These are phyloP conservation scores for Beauveria caledonica DNA, from an alignment of 2,329 filamentous ascomycete species.

Conservation along the genomic window DNA sequence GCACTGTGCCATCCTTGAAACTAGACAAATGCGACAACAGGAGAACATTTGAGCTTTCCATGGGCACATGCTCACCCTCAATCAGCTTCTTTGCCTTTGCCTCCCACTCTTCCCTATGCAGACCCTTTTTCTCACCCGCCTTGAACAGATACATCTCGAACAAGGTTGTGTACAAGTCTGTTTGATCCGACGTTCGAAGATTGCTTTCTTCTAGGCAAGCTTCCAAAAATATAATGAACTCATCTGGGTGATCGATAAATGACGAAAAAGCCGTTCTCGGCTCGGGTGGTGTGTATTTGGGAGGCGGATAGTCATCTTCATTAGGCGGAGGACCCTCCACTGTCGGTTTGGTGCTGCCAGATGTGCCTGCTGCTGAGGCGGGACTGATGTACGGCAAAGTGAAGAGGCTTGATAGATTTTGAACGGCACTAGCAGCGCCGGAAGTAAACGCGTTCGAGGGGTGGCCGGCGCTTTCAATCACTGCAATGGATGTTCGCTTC, in stretches of 20 bases:
- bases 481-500: conserved; percentile 47
- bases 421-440: conserved; percentile 66
- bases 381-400: conserved; percentile 79
- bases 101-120: conserved; percentile 70
- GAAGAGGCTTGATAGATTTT: conserved; percentile 76
- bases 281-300: conserved; percentile 68
- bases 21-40: conserved; percentile 85
- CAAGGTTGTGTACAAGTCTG: conserved; percentile 85
- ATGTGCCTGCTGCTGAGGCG: conserved; percentile 37
- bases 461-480: conserved; percentile 29
- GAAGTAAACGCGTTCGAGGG: conserved; percentile 39
- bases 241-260: conserved; percentile 86
- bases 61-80: conserved; percentile 69
- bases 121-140: conserved; percentile 64
- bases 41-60: conserved; percentile 91
- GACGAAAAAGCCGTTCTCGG: conserved; percentile 89
- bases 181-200: conserved; percentile 65
- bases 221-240: conserved; percentile 90
- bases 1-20: conserved; percentile 81
- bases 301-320: conserved; percentile 35
- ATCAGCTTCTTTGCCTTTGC: conserved; percentile 84
- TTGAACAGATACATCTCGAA: conserved; percentile 98
- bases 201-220: conserved; percentile 68
- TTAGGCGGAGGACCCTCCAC: conserved; percentile 41
- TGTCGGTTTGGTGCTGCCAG: conserved; percentile 42